Evolutionary conservation across 805 yeast genomes (phyloP), one percentile per base, ranked within the genome.

Genomic region (Schwanniomyces sp.): DNA sequence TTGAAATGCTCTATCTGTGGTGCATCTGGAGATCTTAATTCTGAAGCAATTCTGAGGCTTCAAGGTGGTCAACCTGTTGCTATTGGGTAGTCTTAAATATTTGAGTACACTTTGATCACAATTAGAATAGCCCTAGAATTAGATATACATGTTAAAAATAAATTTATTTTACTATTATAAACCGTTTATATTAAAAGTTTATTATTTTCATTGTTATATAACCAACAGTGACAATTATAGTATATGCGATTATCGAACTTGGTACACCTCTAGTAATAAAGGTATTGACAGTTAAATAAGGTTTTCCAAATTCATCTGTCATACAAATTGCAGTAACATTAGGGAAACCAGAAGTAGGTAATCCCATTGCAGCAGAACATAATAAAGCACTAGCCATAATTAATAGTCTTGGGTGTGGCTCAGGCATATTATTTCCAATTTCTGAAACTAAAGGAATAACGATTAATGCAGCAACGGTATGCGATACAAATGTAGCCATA

Each of bases 331-430:
- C 99, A 0, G 98, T 91, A 30, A 94, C 97, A 59, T 94, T 94
- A 4, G 99, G 99, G 75, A 94, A 92, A 0, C 99, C 98, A 2
- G 96, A 88, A 0, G 98, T 94, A 26, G 99, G 98, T 45, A 94
- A 72, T 1, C 97, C 98, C 98, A 94, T 94, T 2, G 98, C 99
- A 32, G 88, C 85, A 0, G 98, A 92, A 59, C 97, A 89, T 52
- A 94, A 72, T 52, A 81, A 65, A 2, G 84, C 84, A 46, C 80
- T 74, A 10, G 75, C 72, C 83, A 81, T 79, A 41, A 94, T 86
- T 55, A 94, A 72, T 40, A 92, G 62, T 52, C 91, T 78, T 30
- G 98, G 96, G 66, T 89, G 97, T 14, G 96, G 94, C 27, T 81
- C 82, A 2, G 82, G 76, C 64, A 88, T 64, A 36, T 81, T 73